Conservation (phyloP, 352 stramenopile genomes). For the Halophytophthora polymorphica region DNA sequence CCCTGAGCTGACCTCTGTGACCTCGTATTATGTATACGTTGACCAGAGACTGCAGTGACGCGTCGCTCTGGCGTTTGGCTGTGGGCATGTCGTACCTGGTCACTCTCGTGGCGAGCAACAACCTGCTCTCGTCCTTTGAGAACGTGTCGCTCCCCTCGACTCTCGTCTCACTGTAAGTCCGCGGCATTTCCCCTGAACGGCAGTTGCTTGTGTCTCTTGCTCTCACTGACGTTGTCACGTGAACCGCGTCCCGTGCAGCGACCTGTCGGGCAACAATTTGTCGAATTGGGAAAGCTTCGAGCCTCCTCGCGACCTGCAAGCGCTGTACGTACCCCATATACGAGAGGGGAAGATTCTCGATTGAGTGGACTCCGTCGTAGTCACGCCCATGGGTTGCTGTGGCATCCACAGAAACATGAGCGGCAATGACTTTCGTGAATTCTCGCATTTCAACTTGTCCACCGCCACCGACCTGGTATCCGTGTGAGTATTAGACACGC, state of each 20-base stretch:
- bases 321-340: constrained; percentile 14
- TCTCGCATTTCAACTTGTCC: constrained; percentile 26
- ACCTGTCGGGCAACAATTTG: constrained; percentile 29
- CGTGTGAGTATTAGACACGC: constrained; percentile 17
- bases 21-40: neutral
- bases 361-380: neutral
- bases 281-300: constrained; percentile 28
- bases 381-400: neutral
- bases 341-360: neutral
- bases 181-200: neutral
- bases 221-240: too few relatives aligned
- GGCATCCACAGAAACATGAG: constrained; percentile 24
- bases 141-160: constrained; percentile 22
- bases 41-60: constrained; percentile 23
- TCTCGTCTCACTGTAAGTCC: constrained; percentile 23
- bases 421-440: constrained; percentile 20
- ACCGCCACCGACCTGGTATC: constrained; percentile 16
- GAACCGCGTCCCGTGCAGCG: constrained; percentile 5
- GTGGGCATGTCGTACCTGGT: constrained; percentile 24
- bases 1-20: neutral
- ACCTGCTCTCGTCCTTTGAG: constrained; percentile 24
- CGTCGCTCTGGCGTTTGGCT: constrained; percentile 23
- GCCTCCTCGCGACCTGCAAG: constrained; percentile 24
- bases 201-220: neutral
- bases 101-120: constrained; percentile 18